These are phyloP conservation scores for Turritis glabra DNA, from an alignment of 345 rosid genomes.

Conservation along the genomic window DNA sequence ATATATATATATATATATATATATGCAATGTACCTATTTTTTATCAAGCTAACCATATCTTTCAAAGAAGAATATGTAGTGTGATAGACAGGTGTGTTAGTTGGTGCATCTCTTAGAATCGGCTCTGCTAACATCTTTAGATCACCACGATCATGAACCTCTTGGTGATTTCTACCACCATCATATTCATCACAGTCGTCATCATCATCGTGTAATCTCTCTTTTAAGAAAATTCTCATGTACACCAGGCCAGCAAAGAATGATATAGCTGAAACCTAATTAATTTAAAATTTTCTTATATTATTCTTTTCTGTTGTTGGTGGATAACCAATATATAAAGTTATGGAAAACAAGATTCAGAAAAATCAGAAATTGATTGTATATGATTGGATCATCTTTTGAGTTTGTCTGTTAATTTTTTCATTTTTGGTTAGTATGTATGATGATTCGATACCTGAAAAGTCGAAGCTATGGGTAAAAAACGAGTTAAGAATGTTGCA, in stretches of 20 bases:
- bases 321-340: too few relatives aligned
- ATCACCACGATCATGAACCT: conserved; percentile 1
- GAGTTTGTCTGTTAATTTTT: not conserved
- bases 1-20: not conserved
- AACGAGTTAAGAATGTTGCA: conserved; percentile 71
- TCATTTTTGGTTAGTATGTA: too few relatives aligned
- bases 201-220: conserved; percentile 36
- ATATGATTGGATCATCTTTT: not conserved
- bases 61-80: conserved; percentile 56
- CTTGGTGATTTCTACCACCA: not conserved
- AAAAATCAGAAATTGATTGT: not conserved
- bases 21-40: conserved; percentile 47
- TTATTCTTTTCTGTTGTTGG: too few relatives aligned
- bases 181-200: not conserved
- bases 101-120: conserved; percentile 39
- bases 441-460: conserved; percentile 57
- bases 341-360: too few relatives aligned
- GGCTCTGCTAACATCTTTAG: conserved; percentile 40
- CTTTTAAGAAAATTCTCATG: conserved; percentile 81
- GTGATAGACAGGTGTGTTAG: conserved; percentile 25
- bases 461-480: conserved; percentile 52
- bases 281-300: not conserved
- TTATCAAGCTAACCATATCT: conserved; percentile 53
- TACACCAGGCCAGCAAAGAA: conserved; percentile 57
- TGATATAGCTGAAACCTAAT: conserved; percentile 57